phyloP scores from a whole-genome alignment of 2,329 filamentous ascomycete genomes.

The Colletotrichum australisinense region DNA sequence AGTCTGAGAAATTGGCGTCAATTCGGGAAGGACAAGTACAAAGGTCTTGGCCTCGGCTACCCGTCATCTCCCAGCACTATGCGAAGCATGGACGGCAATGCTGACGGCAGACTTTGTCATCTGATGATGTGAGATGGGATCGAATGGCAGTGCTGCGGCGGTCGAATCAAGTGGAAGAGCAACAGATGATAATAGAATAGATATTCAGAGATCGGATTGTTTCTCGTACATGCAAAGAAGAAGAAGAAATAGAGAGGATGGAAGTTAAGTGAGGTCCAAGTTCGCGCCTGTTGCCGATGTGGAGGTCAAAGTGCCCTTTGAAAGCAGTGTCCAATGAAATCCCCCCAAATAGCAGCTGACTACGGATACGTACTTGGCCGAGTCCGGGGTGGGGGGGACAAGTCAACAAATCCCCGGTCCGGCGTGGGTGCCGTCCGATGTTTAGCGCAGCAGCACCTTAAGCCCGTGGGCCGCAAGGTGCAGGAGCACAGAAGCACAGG shows the following conservation, averaged over 20 bases:
- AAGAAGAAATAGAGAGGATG: background rate
- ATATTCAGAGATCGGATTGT: background rate
- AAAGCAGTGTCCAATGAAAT: background rate
- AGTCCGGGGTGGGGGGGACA: constrained; percentile 15
- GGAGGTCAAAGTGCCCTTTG: background rate
- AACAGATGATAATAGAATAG: background rate
- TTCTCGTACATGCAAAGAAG: background rate
- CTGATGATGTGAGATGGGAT: constrained; percentile 1
- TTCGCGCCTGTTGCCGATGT: background rate
- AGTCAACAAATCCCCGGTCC: constrained; percentile 16
- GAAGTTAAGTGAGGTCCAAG: background rate
- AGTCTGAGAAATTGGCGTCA: constrained; percentile 20
- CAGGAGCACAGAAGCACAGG: background rate
- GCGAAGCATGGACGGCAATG: background rate
- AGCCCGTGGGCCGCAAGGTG: background rate
- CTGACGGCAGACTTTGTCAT: background rate
- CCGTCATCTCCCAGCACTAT: background rate
- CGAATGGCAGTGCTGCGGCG: background rate
- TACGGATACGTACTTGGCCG: background rate
- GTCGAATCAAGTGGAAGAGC: too few species aligned
- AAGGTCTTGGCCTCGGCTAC: constrained; percentile 16
- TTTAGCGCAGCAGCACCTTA: background rate
- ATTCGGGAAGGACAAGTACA: background rate
- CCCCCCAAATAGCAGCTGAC: constrained; percentile 5
- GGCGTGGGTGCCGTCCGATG: constrained; percentile 25